Base-by-base conservation (phyloP, 2,329 filamentous ascomycete genomes). In the Chrysoporthe puriensis region DNA sequence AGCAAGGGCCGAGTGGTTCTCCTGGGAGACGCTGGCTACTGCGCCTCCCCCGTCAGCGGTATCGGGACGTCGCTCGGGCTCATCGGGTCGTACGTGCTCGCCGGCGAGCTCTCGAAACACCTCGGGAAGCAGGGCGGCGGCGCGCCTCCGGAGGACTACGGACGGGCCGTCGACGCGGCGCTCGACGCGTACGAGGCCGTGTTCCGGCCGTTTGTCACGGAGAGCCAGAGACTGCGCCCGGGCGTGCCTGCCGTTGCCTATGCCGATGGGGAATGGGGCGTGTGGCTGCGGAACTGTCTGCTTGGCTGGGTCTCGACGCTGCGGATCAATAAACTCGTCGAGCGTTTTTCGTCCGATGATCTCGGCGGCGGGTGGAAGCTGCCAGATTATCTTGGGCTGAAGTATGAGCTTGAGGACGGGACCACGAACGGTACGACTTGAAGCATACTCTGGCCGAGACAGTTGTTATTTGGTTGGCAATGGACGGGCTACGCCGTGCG, bases 21-120 rank as follows among this genome's bases (percentile, higher is more conserved):
- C 0, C 63, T 88, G 0, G 87, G 86, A 0, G 86, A 90, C 70
- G 84, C 87, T 1, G 85, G 76, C 0, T 84, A 82, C 71, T 82
- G 80, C 34, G 84, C 85, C 0, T 79, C 81, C 0, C 79, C 82
- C 0, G 69, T 83, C 4, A 83, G 81, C 0, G 87, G 86, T 0
- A 81, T 84, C 77, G 86, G 86, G 0, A 86, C 84, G 0, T 83
- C 81, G 1, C 71, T 78, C 0, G 81, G 81, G 0, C 72, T 89
- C 0, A 73, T 84, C 0, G 82, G 82, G 0, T 84, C 85, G 0
- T 89, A 89, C 72, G 75, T 87, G 2, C 77, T 90, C 4, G 86
- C 86, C 0, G 87, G 87, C 1, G 86, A 87, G 75, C 74, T 85
- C 16, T 73, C 74, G 34, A 73, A 73, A 43, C 73, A 77, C 3